Conservation (phyloP, 176 grass and related monocot genomes). For the Tillandsia leiboldiana region DNA sequence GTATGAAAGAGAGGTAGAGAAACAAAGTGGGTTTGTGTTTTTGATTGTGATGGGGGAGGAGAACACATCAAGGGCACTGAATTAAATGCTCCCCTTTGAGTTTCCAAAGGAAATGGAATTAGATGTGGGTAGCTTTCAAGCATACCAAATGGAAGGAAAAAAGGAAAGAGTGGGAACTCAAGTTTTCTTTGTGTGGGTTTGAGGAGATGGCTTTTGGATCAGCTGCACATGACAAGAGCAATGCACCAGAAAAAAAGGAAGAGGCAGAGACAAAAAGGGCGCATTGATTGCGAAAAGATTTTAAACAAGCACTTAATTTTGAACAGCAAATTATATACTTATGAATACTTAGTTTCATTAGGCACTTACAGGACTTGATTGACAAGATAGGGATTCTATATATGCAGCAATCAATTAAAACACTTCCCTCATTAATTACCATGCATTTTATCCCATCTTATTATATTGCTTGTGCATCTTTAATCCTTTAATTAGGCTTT, state of each 20-base stretch:
- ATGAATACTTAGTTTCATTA: constrained; percentile 27
- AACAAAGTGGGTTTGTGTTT: constrained; percentile 37
- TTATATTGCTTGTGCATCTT: too few relatives aligned
- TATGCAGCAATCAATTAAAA: too few relatives aligned
- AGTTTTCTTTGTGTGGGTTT: background rate
- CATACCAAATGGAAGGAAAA: constrained; percentile 10
- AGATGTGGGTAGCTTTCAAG: constrained; percentile 29
- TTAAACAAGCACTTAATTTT: background rate
- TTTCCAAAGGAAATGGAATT: constrained; percentile 24
- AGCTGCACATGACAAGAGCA: background rate
- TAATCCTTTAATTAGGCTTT: too few relatives aligned
- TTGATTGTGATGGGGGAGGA: constrained; percentile 20
- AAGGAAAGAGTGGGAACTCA: background rate
- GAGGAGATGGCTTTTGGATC: background rate
- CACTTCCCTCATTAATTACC: too few relatives aligned
- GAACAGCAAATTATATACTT: background rate
- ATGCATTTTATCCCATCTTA: too few relatives aligned
- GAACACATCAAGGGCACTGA: constrained; percentile 56
- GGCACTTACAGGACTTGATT: background rate
- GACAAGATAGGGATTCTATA: too few relatives aligned
- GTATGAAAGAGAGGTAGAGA: constrained; percentile 12
- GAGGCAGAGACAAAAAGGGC: background rate
- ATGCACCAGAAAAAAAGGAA: background rate
- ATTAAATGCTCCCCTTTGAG: constrained; percentile 53
- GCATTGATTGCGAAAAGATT: background rate